A percentile compares a stretch with the other conserved stretches of the same genome.
Evolutionary conservation across 306 rosid species (phyloP).

Genomic region (Rosa lucieae): DNA sequence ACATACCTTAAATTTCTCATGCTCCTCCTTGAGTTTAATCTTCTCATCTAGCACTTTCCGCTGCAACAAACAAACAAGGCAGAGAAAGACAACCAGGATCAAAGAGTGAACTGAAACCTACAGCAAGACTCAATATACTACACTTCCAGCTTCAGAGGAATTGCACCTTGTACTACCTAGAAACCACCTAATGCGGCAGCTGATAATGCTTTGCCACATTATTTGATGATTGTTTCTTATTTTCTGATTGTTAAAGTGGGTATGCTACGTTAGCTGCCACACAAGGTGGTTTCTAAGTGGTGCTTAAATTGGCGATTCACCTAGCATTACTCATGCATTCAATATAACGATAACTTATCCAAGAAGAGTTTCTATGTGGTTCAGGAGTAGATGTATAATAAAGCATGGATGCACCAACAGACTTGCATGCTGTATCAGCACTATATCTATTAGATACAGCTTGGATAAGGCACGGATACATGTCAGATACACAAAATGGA

Average conservation of each 20-base stretch:
- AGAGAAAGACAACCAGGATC: not conserved
- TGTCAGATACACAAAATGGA: not conserved
- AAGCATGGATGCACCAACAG: not conserved
- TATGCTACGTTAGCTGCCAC: not conserved
- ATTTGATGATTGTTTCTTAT: not conserved
- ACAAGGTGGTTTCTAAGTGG: not conserved
- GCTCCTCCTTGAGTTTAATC: slow-evolving; percentile 80
- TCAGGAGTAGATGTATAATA: not conserved
- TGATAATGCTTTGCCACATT: not conserved
- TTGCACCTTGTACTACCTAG: not conserved
- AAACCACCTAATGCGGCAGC: not conserved
- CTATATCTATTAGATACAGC: not conserved
- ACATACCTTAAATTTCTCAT: slow-evolving; percentile 66
- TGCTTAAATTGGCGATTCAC: not conserved
- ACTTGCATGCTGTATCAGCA: not conserved
- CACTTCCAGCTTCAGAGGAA: not conserved
- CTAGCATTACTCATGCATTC: not conserved
- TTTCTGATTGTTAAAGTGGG: not conserved
- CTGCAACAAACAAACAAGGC: slow-evolving; percentile 45
- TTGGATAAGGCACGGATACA: not conserved
- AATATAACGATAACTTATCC: not conserved
- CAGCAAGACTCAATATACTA: not conserved
- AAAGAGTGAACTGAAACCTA: not conserved
- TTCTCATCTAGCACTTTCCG: slow-evolving; percentile 82
- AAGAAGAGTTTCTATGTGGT: not conserved